Base-by-base conservation (phyloP, 371 early-diverging fungal species). In the Apophysomyces variabilis region DNA sequence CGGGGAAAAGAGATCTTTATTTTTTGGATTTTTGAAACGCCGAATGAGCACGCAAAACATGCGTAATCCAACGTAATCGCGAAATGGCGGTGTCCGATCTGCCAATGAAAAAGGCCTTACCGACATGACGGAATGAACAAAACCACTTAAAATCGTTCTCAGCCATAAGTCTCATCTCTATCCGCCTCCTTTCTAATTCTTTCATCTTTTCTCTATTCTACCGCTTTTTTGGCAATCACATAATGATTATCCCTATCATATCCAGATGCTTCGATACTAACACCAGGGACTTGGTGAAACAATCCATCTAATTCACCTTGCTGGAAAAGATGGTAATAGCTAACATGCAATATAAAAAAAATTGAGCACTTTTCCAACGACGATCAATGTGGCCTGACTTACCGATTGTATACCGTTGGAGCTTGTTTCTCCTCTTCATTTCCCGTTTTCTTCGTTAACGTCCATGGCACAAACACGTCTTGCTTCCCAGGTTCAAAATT, bases 191-290 rank as follows among this genome's bases (percentile, higher is more conserved):
- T 26, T 26, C 32, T 26, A 3, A 3, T 26, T 26, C 32, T 26
- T 26, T 26, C 32, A 26, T 26, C 32, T 26, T 3, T 26, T 26
- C 26, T 26, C 32, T 21, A 50, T 18, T 50, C 9, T 50, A 18
- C 16, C 37, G 38, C 54, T 50, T 61, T 45, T 37, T 47, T 14
- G 11, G 82, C 78, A 61, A 92, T 85, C 3, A 91, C 87, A 79
- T 93, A 97, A 89, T 96, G 95, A 73, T 97, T 97, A 74, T 98
- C 97, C 12, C 93, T 75, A 69, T 98, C 96, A 70, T 97, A 97
- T 8, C 97, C 97, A 8, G 83, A 63, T 41, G 80, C 78, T 9
- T 85, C 77, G 18, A 96, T 87, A 1, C 75, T 64, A 0, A 81
- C 78, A 26, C 76, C 73, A 50, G 75, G 76, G 3, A 80, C 71